Base-by-base conservation (phyloP, 1,284 basidiomycete species). In the Ustilago lituana region DNA sequence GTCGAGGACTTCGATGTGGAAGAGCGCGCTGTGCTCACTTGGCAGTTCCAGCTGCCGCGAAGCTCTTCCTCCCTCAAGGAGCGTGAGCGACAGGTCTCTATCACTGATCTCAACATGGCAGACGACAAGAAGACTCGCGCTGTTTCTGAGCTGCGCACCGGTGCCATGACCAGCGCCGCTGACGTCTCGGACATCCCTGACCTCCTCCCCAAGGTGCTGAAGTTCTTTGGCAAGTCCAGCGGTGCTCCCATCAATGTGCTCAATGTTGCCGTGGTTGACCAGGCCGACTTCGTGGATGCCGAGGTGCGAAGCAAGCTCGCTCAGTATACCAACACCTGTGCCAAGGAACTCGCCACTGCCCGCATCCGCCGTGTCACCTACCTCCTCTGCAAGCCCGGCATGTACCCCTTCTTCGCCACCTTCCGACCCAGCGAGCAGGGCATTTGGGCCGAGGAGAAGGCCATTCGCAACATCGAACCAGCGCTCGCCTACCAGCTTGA, bases 401-500 rank as follows among this genome's bases (percentile, higher is more conserved):
- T 91, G 81, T 98, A 98, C 84, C 96, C 96, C 8, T 89, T 91
- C 80, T 98, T 95, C 86, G 92, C 90, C 85, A 98, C 96, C 41
- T 85, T 98, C 40, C 91, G 96, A 64, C 69, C 64, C 33, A 86
- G 87, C 77, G 85, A 81, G 51, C 83, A 88, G 44, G 90, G 88
- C 23, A 82, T 83, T 15, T 99, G 96, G 96, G 87, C 86, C 63
- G 96, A 98, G 86, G 93, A 98, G 83, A 89, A 93, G 82, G 90
- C 94, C 11, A 96, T 99, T 82, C 91, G 95, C 83, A 97, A 98
- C 86, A 94, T 98, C 69, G 96, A 99, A 83, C 96, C 96, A 24
- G 96, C 96, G 33, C 87, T 98, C 46, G 96, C 96, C 32, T 98
- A 94, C 88, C 96, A 98, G 85, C 88, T 99, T 48, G 96, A 99